Percentiles rank a stretch among this genome's conserved stretches.
Conservation (phyloP, 768 basidiomycete genomes). For the Hericium rajendrae region DNA sequence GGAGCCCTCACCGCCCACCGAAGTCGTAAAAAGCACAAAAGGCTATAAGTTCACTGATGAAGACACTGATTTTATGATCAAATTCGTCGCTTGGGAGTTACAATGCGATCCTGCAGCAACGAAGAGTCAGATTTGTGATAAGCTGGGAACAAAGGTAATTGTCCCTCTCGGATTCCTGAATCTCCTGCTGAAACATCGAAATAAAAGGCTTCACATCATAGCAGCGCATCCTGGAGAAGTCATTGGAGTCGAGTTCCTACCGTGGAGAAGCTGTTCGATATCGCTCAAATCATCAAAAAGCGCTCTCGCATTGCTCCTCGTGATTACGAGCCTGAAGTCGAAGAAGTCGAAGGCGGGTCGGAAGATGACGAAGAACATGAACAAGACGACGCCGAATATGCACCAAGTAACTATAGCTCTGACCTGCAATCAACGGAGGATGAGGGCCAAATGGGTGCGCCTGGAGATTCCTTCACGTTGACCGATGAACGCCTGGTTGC, state of each 20-base stretch:
- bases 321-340: not conserved
- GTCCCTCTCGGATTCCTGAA: not conserved
- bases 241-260: conserved; percentile 8
- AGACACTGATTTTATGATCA: conserved; percentile 58
- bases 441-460: not conserved
- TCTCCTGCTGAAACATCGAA: not conserved
- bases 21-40: conserved; percentile 29
- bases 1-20: conserved; percentile 58
- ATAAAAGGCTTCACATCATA: conserved; percentile 11
- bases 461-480: not conserved
- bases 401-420: not conserved
- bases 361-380: conserved; percentile 24
- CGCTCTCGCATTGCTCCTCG: not conserved
- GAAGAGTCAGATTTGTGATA: conserved; percentile 37
- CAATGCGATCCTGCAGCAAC: conserved; percentile 42
- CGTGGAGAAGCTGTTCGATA: conserved; percentile 3
- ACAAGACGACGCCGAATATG: conserved; percentile 21
- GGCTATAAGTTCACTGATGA: conserved; percentile 60
- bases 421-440: not conserved
- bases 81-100: conserved; percentile 55
- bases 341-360: not conserved
- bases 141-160: conserved; percentile 47
- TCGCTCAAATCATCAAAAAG: not conserved
- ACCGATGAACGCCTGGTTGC: not conserved
- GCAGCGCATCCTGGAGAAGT: conserved; percentile 3